These are phyloP conservation scores for Aulographum hederae DNA, from an alignment of 2,329 filamentous ascomycete species.

Conservation along the genomic window DNA sequence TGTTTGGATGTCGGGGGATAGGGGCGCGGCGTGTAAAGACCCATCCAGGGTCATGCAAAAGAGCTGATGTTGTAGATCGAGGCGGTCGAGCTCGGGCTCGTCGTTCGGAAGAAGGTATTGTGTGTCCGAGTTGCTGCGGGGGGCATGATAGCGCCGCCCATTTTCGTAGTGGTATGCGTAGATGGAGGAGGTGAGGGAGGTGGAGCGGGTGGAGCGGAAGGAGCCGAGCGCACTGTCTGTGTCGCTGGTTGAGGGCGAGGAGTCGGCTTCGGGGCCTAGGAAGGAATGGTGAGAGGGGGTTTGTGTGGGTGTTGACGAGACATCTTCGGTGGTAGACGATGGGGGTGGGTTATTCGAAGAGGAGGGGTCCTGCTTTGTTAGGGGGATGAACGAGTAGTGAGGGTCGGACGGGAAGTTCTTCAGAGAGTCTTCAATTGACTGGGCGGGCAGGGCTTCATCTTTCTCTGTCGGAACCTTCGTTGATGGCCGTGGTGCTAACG, in stretches of 20 bases:
- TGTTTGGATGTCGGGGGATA: conserved; percentile 8
- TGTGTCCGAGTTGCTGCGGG: conserved; percentile 6
- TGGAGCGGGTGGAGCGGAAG: not conserved
- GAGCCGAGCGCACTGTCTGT: not conserved
- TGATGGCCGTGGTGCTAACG: too few relatives aligned
- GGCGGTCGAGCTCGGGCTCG: conserved; percentile 21
- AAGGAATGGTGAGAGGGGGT: too few relatives aligned
- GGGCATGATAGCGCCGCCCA: conserved; percentile 11
- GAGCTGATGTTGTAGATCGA: conserved; percentile 23
- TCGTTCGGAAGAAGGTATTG: conserved; percentile 25
- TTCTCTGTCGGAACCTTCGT: too few relatives aligned
- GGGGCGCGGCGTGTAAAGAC: conserved; percentile 18
- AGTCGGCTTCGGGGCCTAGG: not conserved
- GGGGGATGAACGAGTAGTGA: too few relatives aligned
- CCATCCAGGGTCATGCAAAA: conserved; percentile 18
- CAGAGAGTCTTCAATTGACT: too few relatives aligned
- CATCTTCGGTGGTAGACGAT: too few relatives aligned
- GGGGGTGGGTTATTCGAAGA: too few relatives aligned
- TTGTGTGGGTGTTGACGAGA: too few relatives aligned
- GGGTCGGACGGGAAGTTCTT: too few relatives aligned
- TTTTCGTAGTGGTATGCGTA: not conserved
- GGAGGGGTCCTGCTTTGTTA: too few relatives aligned
- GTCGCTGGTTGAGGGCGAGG: not conserved
- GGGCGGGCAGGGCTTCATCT: too few relatives aligned
- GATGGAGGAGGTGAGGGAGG: not conserved